These are phyloP conservation scores for Lobosporangium transversale DNA, from an alignment of 192 early-diverging fungal species.

Conservation along the genomic window DNA sequence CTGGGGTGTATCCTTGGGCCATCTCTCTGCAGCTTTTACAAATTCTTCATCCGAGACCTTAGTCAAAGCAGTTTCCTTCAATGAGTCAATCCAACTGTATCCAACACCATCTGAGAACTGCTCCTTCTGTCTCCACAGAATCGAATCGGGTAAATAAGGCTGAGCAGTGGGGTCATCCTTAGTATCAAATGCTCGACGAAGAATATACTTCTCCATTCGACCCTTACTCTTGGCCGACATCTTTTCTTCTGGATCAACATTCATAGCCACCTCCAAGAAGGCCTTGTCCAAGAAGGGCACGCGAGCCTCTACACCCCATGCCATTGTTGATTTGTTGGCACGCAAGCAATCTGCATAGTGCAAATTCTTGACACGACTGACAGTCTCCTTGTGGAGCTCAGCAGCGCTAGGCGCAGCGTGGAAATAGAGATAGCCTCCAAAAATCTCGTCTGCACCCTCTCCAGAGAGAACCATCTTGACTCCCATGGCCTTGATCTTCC, in stretches of 20 bases:
- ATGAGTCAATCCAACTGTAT: slow-evolving; percentile 97
- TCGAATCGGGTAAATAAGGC: slow-evolving; percentile 88
- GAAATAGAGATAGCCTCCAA: slow-evolving; percentile 99
- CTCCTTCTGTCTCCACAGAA: slow-evolving; percentile 99
- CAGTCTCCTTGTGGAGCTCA: slow-evolving; percentile 90
- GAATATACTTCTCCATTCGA: slow-evolving; percentile 93
- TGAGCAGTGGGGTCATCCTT: slow-evolving; percentile 70
- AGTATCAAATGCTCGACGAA: slow-evolving; percentile 96
- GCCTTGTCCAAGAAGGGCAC: slow-evolving; percentile 97
- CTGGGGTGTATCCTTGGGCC: slow-evolving; percentile 89
- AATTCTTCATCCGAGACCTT: slow-evolving; percentile 85
- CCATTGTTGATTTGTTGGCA: slow-evolving; percentile 99
- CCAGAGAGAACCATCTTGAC: slow-evolving; percentile 99
- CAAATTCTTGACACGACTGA: slow-evolving; percentile 95
- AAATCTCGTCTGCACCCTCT: slow-evolving; percentile 96
- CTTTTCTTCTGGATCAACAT: slow-evolving; percentile 85
- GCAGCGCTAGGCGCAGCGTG: slow-evolving; percentile 86
- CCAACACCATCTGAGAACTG: slow-evolving; percentile 99
- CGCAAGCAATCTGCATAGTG: slow-evolving; percentile 96
- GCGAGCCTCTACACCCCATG: slow-evolving; percentile 98
- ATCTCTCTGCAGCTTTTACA: slow-evolving; percentile 71
- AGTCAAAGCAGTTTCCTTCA: slow-evolving; percentile 77
- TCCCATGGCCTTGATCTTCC: slow-evolving; percentile 98
- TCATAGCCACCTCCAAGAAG: slow-evolving; percentile 95
- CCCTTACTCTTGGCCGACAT: slow-evolving; percentile 74